Conservation (phyloP, 2,329 filamentous ascomycete genomes). For the Cryphonectria nitschkei region DNA sequence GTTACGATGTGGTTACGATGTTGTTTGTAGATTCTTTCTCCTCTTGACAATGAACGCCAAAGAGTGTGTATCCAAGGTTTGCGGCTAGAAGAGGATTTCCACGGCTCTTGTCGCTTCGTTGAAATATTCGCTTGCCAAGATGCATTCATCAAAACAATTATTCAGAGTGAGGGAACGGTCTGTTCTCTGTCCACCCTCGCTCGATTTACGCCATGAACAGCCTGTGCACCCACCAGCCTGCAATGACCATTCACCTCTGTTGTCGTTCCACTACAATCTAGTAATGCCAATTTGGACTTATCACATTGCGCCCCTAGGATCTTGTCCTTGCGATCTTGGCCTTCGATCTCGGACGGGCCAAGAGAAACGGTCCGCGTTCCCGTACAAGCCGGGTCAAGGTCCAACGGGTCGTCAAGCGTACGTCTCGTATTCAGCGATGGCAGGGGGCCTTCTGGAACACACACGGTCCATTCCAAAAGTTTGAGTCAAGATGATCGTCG, state of each 20-base stretch:
- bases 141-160: not conserved
- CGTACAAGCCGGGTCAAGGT: not conserved
- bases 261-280: not conserved
- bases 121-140: not conserved
- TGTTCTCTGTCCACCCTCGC: not conserved
- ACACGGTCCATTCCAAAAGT: not conserved
- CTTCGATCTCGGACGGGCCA: not conserved
- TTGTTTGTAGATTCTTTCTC: constrained; percentile 20
- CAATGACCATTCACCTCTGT: not conserved
- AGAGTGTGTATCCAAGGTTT: not conserved
- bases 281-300: not conserved
- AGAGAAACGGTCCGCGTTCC: not conserved
- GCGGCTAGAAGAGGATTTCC: constrained; percentile 7
- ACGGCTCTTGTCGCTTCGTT: not conserved
- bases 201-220: not conserved
- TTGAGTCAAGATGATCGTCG: not conserved
- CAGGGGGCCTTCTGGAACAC: not conserved
- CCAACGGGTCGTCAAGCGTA: not conserved
- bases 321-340: not conserved
- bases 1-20: constrained; percentile 18
- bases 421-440: not conserved
- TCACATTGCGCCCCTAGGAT: not conserved
- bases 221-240: not conserved
- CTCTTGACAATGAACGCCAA: constrained; percentile 7
- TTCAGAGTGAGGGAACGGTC: not conserved